Percentiles rank a stretch among this genome's conserved stretches.
These are phyloP conservation scores for Leucocoprinus leucothites DNA, from an alignment of 768 basidiomycete genomes.

Conservation along the genomic window DNA sequence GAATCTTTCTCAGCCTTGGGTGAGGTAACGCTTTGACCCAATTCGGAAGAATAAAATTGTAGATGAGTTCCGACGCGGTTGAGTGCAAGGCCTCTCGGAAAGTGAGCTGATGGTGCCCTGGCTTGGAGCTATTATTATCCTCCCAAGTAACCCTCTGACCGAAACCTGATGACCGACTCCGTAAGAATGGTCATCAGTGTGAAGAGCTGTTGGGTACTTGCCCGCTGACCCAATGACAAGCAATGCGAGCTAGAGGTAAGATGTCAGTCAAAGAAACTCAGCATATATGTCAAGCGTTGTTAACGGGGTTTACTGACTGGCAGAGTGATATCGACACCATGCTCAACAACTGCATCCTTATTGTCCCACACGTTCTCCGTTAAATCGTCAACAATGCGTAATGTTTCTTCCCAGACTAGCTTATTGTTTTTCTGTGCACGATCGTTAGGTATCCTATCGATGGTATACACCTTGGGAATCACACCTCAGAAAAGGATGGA, in stretches of 20 bases:
- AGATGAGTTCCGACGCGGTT: slow-evolving; percentile 33
- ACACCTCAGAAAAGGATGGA: slow-evolving; percentile 64
- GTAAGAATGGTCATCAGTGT: background rate
- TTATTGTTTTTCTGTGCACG: slow-evolving; percentile 38
- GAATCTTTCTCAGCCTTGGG: slow-evolving; percentile 19
- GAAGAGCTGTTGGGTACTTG: slow-evolving; percentile 16
- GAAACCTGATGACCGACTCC: slow-evolving; percentile 34
- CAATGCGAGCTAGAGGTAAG: slow-evolving; percentile 44
- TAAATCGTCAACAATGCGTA: slow-evolving; percentile 38
- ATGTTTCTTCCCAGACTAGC: slow-evolving; percentile 47
- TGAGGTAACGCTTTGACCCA: slow-evolving; percentile 35
- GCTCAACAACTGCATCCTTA: slow-evolving; percentile 33
- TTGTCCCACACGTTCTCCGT: slow-evolving; percentile 48
- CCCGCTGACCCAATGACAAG: slow-evolving; percentile 56
- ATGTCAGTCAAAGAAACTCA: background rate
- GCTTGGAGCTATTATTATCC: slow-evolving; percentile 29
- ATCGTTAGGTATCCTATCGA: background rate
- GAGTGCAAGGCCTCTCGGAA: slow-evolving; percentile 48
- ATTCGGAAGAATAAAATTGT: slow-evolving; percentile 36
- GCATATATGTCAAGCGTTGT: too few relatives aligned
- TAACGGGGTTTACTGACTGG: slow-evolving; percentile 44
- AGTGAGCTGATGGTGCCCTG: slow-evolving; percentile 42
- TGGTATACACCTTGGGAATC: slow-evolving; percentile 9
- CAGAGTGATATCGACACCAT: slow-evolving; percentile 50
- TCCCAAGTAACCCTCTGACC: slow-evolving; percentile 49